Conservation (phyloP, 2,329 filamentous ascomycete species). For the Aspergillus ochraceus region DNA sequence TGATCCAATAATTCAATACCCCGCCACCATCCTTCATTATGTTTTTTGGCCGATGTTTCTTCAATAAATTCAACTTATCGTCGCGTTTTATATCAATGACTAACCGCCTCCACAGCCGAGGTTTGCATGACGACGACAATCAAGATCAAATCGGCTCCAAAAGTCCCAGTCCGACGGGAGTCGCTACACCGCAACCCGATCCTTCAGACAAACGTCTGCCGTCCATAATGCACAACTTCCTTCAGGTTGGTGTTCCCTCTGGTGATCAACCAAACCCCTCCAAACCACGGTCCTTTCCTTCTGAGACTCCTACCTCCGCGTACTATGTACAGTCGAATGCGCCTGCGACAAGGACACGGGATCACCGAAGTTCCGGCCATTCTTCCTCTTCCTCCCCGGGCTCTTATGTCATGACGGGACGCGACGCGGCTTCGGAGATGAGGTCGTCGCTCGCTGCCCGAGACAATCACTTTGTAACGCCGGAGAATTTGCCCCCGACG, state of each 20-base stretch:
- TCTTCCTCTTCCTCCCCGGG: conserved; percentile 36
- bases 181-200: conserved; percentile 91
- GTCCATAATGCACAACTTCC: conserved; percentile 92
- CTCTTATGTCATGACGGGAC: conserved; percentile 45
- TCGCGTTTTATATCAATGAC: conserved; percentile 17
- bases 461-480: conserved; percentile 25
- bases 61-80: neutral
- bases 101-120: conserved; percentile 29
- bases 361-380: conserved; percentile 25
- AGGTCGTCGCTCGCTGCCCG: conserved; percentile 28
- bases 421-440: conserved; percentile 33
- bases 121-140: conserved; percentile 41
- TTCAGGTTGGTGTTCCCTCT: conserved; percentile 96
- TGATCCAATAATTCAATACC: neutral
- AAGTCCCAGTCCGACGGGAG: conserved; percentile 83
- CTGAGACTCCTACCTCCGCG: conserved; percentile 27
- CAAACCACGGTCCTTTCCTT: conserved; percentile 41
- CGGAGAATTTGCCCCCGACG: conserved; percentile 34
- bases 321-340: conserved; percentile 26
- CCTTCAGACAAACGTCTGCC: conserved; percentile 92
- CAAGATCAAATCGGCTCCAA: conserved; percentile 61
- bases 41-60: conserved; percentile 9
- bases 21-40: conserved; percentile 4
- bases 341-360: conserved; percentile 24
- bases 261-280: conserved; percentile 62